Percentiles rank a stretch among this genome's conserved stretches.
phyloP scores from a whole-genome alignment of 768 basidiomycete species.

The Xerocomus spinulosus region DNA sequence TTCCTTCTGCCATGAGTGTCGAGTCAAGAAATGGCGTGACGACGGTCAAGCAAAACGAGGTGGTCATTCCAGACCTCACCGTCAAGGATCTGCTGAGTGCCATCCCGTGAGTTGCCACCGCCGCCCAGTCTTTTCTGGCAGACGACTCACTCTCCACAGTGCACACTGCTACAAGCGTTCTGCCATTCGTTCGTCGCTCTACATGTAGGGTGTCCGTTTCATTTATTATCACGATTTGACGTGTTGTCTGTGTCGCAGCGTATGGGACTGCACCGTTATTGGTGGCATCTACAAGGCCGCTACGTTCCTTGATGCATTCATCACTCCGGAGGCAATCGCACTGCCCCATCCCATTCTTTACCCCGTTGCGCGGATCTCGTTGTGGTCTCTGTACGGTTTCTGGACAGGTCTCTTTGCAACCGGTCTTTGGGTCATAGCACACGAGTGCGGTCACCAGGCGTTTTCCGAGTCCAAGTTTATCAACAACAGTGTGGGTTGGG shows the following conservation, averaged over 20 bases:
- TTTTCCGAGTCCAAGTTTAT: constrained; percentile 89
- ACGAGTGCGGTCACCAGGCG: constrained; percentile 95
- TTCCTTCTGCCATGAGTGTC: constrained; percentile 10
- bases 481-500: constrained; percentile 91
- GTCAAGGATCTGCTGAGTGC: constrained; percentile 81
- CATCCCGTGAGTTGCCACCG: constrained; percentile 62
- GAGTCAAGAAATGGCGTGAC: constrained; percentile 15
- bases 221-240: constrained; percentile 8
- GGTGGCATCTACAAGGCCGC: constrained; percentile 63
- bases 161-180: constrained; percentile 90
- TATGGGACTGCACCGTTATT: constrained; percentile 74
- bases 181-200: constrained; percentile 68
- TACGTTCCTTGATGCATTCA: constrained; percentile 56
- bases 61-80: constrained; percentile 75
- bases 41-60: constrained; percentile 52
- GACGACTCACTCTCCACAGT: constrained; percentile 33
- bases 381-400: constrained; percentile 83
- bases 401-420: constrained; percentile 82
- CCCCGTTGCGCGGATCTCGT: constrained; percentile 52
- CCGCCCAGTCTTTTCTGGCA: neutral
- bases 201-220: constrained; percentile 52
- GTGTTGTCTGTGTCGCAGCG: constrained; percentile 34
- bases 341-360: constrained; percentile 63
- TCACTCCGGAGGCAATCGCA: constrained; percentile 50
- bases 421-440: constrained; percentile 91